Conservation (phyloP, 1,139 yeast genomes). For the Hyphopichia burtonii region DNA sequence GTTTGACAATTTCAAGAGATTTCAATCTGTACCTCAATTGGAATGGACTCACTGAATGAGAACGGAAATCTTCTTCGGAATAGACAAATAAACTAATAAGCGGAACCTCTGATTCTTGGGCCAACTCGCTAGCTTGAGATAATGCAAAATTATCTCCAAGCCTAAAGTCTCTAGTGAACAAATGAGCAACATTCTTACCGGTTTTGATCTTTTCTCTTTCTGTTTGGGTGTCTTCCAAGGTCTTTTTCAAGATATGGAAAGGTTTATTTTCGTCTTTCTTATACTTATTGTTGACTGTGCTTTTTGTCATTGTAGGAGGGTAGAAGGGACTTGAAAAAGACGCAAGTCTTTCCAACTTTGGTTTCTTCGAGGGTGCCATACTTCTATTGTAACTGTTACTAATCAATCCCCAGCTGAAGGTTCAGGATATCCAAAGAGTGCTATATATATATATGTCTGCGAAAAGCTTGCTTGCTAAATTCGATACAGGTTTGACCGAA, state of each 20-base stretch:
- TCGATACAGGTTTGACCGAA: too few relatives aligned
- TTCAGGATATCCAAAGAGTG: too few relatives aligned
- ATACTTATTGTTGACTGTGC: constrained; percentile 15
- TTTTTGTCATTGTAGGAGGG: constrained; percentile 12
- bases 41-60: constrained; percentile 44
- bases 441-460: too few relatives aligned
- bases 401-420: too few relatives aligned
- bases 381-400: too few relatives aligned
- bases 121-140: constrained; percentile 29
- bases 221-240: constrained; percentile 1
- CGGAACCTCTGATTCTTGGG: constrained; percentile 21
- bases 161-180: constrained; percentile 46
- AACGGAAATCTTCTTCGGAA: constrained; percentile 36
- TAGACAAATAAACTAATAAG: constrained; percentile 39
- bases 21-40: constrained; percentile 38
- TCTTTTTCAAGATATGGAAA: constrained; percentile 9
- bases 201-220: constrained; percentile 6
- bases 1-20: constrained; percentile 27
- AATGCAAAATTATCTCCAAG: constrained; percentile 40
- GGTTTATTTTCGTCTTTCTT: constrained; percentile 26
- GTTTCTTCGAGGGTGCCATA: constrained; percentile 9
- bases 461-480: too few relatives aligned
- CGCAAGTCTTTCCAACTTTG: constrained; percentile 12
- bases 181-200: constrained; percentile 31
- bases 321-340: constrained; percentile 15